Conservation (phyloP, 2,329 filamentous ascomycete species). For the Ophiostoma tasmaniense region DNA sequence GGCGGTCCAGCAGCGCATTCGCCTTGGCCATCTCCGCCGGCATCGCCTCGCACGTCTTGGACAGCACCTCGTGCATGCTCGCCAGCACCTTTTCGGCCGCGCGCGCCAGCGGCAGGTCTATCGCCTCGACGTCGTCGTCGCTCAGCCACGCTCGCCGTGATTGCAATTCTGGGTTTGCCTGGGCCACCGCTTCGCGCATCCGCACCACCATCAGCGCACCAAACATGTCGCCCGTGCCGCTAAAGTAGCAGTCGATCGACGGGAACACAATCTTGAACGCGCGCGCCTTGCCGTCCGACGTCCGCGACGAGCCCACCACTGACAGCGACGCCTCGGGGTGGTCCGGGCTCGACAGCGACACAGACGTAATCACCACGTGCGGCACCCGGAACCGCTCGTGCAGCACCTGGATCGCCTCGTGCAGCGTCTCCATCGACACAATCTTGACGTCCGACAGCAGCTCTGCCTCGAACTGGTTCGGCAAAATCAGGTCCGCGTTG, state of each 20-base stretch:
- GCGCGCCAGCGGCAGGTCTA: conserved; percentile 70
- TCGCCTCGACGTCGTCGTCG: conserved; percentile 58
- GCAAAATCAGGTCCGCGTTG: conserved; percentile 82
- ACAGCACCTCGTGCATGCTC: conserved; percentile 82
- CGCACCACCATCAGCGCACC: conserved; percentile 82
- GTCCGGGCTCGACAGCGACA: conserved; percentile 54
- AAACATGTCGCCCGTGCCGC: conserved; percentile 97
- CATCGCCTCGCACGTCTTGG: conserved; percentile 59
- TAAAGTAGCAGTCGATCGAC: conserved; percentile 86
- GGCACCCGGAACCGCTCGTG: conserved; percentile 70
- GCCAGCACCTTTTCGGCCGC: conserved; percentile 81
- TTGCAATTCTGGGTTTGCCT: not conserved
- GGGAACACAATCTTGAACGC: conserved; percentile 84
- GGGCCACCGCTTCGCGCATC: conserved; percentile 67
- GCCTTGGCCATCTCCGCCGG: conserved; percentile 39
- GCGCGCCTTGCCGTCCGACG: conserved; percentile 56
- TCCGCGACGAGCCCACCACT: conserved; percentile 69
- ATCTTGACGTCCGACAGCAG: conserved; percentile 81
- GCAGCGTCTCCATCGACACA: conserved; percentile 62
- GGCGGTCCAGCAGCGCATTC: conserved; percentile 24
- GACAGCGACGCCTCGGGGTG: conserved; percentile 38
- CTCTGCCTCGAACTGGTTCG: conserved; percentile 98
- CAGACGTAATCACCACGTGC: conserved; percentile 87
- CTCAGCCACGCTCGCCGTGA: conserved; percentile 62
- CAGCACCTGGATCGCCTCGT: conserved; percentile 64